Evolutionary conservation across 1,284 basidiomycete species (phyloP), one percentile per base, ranked within the genome.

Genomic region (Trichosporon sp.): DNA sequence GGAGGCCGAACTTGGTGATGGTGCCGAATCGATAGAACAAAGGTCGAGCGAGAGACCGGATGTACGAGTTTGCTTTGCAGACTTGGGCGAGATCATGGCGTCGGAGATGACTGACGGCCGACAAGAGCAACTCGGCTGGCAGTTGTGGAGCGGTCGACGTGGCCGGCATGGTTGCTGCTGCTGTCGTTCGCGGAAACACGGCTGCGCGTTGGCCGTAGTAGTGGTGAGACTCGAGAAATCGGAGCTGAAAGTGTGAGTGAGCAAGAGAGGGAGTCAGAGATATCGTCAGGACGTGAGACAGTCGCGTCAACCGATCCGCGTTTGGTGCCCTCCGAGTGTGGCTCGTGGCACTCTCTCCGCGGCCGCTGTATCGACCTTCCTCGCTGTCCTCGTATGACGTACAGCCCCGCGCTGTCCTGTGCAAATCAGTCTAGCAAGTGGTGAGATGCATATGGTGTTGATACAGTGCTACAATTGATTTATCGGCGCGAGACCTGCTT

Each of bases 401-500:
- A 26, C 26, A 26, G 26, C 26, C 26, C 26, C 19, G 16, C 48
- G 6, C 6, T 51, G 7, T 16, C 51, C 59, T 37, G 59, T 10
- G 32, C 32, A 35, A 16, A 35, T 37, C 59, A 37, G 59, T 35
- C 37, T 4, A 35, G 31, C 59, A 63, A 73, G 72, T 68, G 72
- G 72, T 70, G 65, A 70, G 51, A 71, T 73, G 72, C 72, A 73
- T 73, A 66, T 54, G 48, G 56, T 73, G 67, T 51, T 70, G 64
- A 54, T 73, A 73, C 72, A 73, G 66, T 70, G 66, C 59, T 51
- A 70, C 61, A 56, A 31, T 65, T 75, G 75, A 67, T 74, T 72
- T 63, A 63, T 63, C 59, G 59, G 65, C 73, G 68, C n/a, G 59
- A 63, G 37, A 74, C 76, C 59, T 72, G 69, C 72, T 78, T 78